Base-by-base conservation (phyloP, 2,329 filamentous ascomycete species). In the Leptographium wingfieldii region DNA sequence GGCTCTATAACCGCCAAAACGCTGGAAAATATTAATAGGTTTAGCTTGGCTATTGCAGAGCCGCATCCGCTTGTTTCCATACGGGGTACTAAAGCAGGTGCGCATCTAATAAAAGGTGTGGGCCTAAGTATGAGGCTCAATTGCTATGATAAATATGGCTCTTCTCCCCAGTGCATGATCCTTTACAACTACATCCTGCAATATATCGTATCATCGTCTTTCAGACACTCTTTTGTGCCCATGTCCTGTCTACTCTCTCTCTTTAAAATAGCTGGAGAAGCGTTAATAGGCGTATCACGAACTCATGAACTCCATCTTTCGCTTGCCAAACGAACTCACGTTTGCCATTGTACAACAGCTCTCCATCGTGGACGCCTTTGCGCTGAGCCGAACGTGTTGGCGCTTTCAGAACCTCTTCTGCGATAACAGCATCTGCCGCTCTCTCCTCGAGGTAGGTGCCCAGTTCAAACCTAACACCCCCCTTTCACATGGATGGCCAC, bases 291-390 rank as follows among this genome's bases (percentile, higher is more conserved):
- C n/a, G 4, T 2, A 14, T 40, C 33, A 35, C 33, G 22, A 29
- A 25, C 27, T 22, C 3, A 57, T 57, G 56, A 58, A 52, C 57
- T 73, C 74, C 69, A 65, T 76, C 27, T 61, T 68, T 43, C 64
- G 61, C 19, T 61, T 88, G 14, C 85, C 86, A 0, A 84, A 81
- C 67, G 86, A 89, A 70, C 74, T 88, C n/a, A 71, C 87, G 33
- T 80, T 80, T 56, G 76, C 80, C 57, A 78, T 88, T 57, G 75
- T 79, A 9, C 73, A 73, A 7, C 71, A 75, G 59, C 74, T 89
- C 43, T 74, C 79, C 22, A 71, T 85, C 31, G 76, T 82, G 55
- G 83, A 87, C 64, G 74, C 82, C 48, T 77, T 83, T 61, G 74
- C 79, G 62, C 71, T 88, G 52, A 77, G 79, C 49, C 73, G 76